A percentile compares a stretch with the other conserved stretches of the same genome.
Evolutionary conservation across 441 rosid species (phyloP).

Genomic region (Biscutella laevigata): DNA sequence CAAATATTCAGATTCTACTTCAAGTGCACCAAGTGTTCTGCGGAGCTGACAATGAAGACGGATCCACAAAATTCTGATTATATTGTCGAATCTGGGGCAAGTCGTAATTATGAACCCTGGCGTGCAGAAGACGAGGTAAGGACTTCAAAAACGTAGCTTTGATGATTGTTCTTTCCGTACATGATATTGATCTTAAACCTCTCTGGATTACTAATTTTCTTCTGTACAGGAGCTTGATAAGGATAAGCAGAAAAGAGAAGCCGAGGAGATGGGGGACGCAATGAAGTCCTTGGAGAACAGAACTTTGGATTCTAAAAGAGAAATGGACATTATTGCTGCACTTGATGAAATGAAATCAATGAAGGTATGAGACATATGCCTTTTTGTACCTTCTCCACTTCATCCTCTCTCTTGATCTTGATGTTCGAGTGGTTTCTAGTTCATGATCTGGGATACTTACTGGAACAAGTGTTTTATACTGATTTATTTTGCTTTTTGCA

Average conservation of each 20-base stretch:
- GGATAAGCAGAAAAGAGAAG: slow-evolving; percentile 47
- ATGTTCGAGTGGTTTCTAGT: not conserved
- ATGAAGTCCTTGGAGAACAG: slow-evolving; percentile 88
- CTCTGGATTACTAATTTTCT: slow-evolving; percentile 9
- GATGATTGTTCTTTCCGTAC: not conserved
- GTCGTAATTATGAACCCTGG: slow-evolving; percentile 84
- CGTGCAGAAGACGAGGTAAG: slow-evolving; percentile 73
- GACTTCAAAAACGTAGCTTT: slow-evolving; percentile 8
- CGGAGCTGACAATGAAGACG: slow-evolving; percentile 71
- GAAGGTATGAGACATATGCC: slow-evolving; percentile 39
- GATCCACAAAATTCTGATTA: slow-evolving; percentile 85
- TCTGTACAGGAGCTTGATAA: slow-evolving; percentile 40
- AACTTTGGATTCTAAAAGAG: slow-evolving; percentile 75
- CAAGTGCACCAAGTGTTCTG: slow-evolving; percentile 74
- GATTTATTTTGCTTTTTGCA: slow-evolving; percentile 21
- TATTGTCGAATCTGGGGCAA: slow-evolving; percentile 67
- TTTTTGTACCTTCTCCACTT: not conserved
- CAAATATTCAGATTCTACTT: slow-evolving; percentile 67
- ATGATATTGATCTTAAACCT: not conserved
- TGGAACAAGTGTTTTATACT: not conserved
- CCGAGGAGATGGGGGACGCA: slow-evolving; percentile 85
- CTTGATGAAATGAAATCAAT: slow-evolving; percentile 89
- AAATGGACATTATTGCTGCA: slow-evolving; percentile 85
- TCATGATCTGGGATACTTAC: not conserved
- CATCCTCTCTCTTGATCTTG: not conserved